Evolutionary conservation across 2,329 filamentous ascomycete genomes (phyloP), one percentile per base, ranked within the genome.

Genomic region (Fusarium buharicum): DNA sequence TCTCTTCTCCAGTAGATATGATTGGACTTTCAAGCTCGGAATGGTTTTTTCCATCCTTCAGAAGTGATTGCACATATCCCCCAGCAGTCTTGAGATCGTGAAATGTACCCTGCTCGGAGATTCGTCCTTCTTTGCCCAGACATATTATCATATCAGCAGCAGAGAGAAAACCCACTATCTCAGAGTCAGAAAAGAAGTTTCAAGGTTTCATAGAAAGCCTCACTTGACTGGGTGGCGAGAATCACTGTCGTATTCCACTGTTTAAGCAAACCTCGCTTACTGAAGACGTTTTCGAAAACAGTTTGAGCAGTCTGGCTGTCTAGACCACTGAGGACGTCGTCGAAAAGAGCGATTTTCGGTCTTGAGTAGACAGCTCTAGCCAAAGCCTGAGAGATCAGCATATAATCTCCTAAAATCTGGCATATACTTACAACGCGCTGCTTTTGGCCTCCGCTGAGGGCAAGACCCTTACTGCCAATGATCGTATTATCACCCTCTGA

Each of bases 361-460:
- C 71, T 66, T 1, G 75, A 74, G 39, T 79, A 79, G 1, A 78
- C 46, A 6, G 77, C 77, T 30, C 77, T 70, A 0, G 77, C 76
- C 37, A 79, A 53, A 3, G 77, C 69, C 76, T 77, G 14, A 13
- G 41, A 50, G 14, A 14, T 63, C 11, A 63, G 34, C 5, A 33
- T 28, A 2, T 17, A 14, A n/a, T 27, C 30, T 1, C 6, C 7
- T 14, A n/a, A 37, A 4, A 10, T 13, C 5, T 7, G 7, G 16
- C 2, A 1, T 14, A 11, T 9, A 59, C 70, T 72, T 66, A 72
- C 76, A 8, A 81, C 69, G 12, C 78, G 74, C 47, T 79, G 77
- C 57, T 76, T 78, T 59, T 83, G 81, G 0, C 81, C 81, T 8
- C 81, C 81, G 4, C 78, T 81, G 1, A 83, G 70, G 4, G 74